These are phyloP conservation scores for Geotrichum restrictum DNA, from an alignment of 1,139 yeast genomes.

Conservation along the genomic window DNA sequence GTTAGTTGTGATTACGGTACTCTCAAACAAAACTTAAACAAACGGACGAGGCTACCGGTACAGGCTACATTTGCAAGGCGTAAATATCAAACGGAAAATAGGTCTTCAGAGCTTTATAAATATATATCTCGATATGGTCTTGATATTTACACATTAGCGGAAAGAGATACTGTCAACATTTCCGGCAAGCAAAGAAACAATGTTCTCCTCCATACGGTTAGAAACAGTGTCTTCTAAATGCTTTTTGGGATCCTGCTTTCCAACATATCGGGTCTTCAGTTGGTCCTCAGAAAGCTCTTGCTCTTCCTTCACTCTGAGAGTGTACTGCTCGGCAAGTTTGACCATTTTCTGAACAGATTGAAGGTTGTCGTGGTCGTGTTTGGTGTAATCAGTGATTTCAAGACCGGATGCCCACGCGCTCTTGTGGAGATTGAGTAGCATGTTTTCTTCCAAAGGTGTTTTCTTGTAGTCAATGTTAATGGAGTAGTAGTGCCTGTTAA, in stretches of 20 bases:
- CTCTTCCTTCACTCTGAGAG: conserved; percentile 88
- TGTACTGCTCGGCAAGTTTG: conserved; percentile 84
- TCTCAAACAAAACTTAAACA: no score
- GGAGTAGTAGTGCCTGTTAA: conserved; percentile 95
- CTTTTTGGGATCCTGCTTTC: conserved; percentile 97
- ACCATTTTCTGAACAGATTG: conserved; percentile 77
- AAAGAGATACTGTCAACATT: conserved; percentile 72
- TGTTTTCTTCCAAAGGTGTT: conserved; percentile 86
- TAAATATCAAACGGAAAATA: neutral
- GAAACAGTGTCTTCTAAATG: conserved; percentile 91
- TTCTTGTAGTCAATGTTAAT: conserved; percentile 91
- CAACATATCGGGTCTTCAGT: conserved; percentile 91
- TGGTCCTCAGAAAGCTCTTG: conserved; percentile 83
- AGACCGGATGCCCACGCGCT: conserved; percentile 95
- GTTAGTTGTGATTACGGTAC: no score
- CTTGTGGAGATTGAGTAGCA: conserved; percentile 91
- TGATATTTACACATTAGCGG: conserved; percentile 26
- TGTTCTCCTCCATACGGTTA: conserved; percentile 78
- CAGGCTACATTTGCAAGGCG: no score
- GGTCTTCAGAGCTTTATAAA: neutral
- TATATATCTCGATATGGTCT: neutral
- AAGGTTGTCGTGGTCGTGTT: conserved; percentile 71
- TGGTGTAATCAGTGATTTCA: conserved; percentile 69
- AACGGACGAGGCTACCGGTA: no score
- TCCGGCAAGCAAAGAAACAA: conserved; percentile 80